phyloP scores from a whole-genome alignment of 2,329 filamentous ascomycete genomes.

The Orbilia oligospora region DNA sequence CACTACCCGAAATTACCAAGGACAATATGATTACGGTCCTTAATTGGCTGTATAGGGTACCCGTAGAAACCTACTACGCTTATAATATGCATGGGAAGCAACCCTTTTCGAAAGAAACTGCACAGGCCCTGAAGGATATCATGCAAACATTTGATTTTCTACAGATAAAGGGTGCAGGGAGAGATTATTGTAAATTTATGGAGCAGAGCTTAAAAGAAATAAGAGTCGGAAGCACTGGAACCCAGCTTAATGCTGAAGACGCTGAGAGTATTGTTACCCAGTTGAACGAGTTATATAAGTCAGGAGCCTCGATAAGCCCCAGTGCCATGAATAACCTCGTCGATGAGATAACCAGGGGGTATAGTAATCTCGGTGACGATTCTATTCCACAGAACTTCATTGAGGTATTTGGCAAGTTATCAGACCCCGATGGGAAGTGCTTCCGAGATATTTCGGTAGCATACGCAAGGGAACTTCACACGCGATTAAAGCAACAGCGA shows the following conservation, averaged over 20 bases:
- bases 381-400: no score
- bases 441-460: no score
- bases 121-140: neutral
- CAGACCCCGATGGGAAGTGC: no score
- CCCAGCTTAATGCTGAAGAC: no score
- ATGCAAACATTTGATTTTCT: neutral
- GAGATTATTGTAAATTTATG: neutral
- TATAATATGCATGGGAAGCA: no score
- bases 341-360: neutral
- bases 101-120: no score
- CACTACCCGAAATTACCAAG: constrained; percentile 12
- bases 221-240: no score
- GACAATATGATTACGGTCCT: neutral
- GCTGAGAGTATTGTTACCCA: neutral
- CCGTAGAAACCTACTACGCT: neutral
- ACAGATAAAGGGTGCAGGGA: neutral
- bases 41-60: constrained; percentile 26
- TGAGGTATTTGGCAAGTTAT: no score
- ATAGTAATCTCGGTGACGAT: no score
- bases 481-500: no score
- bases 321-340: neutral
- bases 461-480: no score
- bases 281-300: neutral
- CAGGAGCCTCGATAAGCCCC: neutral
- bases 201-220: no score